Evolutionary conservation across 2,329 filamentous ascomycete genomes (phyloP), one percentile per base, ranked within the genome.

Genomic region (Cercospora brassicicola): DNA sequence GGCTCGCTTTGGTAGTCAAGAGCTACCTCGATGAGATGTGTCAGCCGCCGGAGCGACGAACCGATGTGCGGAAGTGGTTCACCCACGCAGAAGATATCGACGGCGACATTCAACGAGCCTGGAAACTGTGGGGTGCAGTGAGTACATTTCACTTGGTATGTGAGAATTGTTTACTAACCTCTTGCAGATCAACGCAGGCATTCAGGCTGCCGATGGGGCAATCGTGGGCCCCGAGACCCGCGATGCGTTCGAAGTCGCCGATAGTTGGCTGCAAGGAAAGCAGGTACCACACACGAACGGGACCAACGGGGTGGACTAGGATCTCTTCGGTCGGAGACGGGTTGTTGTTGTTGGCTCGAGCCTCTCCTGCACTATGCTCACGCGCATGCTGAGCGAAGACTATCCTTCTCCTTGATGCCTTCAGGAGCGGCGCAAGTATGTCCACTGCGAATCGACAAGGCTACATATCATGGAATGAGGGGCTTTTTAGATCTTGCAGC

Each of bases 1-100:
- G 88, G 11, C 85, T 95, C 36, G 91, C 90, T 30, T 91, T 95
- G 69, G 91, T 91, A 0, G 88, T 93, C 48, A 92, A 93, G 79
- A 92, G 90, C 8, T 92, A 92, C 76, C 85, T 93, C 23, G 90
- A 93, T 72, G 91, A 93, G 67, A 83, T 93, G 59, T 85, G 84
- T 15, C 84, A 85, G 61, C 80, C 81, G 3, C 81, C 84, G 36
- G 83, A 84, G 20, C 84, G 84, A 72, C 79, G 82, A 13, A 84
- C 84, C 65, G 85, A 86, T 67, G 78, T 80, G 15, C 84, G 82
- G 68, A 83, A 85, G 59, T 89, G 87, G 83, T 88, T 90, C 78
- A 85, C 86, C 60, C 86, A 88, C 75, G 87, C 85, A 56, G 79
- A 84, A 23, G 84, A 88, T 76, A 85, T 89, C 70, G 79, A 81